phyloP scores from a whole-genome alignment of 306 rosid species.

The Quercus parvula region DNA sequence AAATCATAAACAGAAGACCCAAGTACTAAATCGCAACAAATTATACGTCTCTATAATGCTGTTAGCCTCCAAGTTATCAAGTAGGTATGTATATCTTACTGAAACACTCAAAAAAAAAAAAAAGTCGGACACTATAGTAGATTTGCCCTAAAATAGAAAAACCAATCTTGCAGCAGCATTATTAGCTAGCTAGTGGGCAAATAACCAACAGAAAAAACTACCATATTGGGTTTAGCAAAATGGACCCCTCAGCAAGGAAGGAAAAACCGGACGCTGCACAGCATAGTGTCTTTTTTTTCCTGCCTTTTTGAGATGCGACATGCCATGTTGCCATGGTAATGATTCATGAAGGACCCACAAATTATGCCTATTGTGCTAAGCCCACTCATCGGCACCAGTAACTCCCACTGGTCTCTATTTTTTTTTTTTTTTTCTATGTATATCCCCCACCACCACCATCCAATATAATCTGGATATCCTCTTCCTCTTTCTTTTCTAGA shows the following conservation, averaged over 20 bases:
- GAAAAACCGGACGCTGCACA: conserved; percentile 32
- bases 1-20: neutral
- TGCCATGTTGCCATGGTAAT: conserved; percentile 31
- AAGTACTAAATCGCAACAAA: neutral
- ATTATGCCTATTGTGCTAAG: conserved; percentile 41
- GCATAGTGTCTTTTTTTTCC: neutral
- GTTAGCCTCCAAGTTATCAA: neutral
- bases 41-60: neutral
- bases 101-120: neutral
- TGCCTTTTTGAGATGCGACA: conserved; percentile 35
- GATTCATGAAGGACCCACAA: conserved; percentile 65
- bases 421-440: neutral
- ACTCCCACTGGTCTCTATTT: conserved; percentile 33
- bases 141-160: conserved; percentile 22
- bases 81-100: neutral
- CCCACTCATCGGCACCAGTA: conserved; percentile 54
- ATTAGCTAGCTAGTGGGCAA: neutral
- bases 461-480: conserved; percentile 2
- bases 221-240: conserved; percentile 15
- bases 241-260: conserved; percentile 16
- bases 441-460: conserved; percentile 15
- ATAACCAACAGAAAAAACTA: conserved; percentile 43
- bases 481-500: conserved; percentile 14
- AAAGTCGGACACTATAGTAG: neutral
- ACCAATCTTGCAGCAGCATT: neutral